Base-by-base conservation (phyloP, 495 filamentous ascomycete species). In the Xylaria sp. region DNA sequence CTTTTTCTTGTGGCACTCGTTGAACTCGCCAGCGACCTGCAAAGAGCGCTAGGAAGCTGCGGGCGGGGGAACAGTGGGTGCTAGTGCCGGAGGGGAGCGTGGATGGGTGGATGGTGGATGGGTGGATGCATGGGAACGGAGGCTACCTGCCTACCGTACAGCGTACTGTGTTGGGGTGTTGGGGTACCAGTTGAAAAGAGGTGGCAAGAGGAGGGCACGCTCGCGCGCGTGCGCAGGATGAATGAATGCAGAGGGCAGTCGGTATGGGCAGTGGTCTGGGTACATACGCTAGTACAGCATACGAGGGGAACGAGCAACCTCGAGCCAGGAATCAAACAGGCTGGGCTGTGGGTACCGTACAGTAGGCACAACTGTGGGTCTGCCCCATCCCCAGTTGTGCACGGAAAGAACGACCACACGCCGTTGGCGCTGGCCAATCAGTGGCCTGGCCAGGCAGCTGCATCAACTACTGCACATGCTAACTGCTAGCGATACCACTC, bases 21-120 rank as follows among this genome's bases (percentile, higher is more conserved):
- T 53, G n/a, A 68, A 77, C 75, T 74, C 75, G 79, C 76, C 80
- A 81, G 80, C 80, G 78, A 79, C 76, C 79, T 82, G 73, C 72
- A 80, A 80, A 84, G 83, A 81, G 80, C 77, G 40, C 68, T 76
- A 77, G 78, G 68, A 80, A 81, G 78, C 79, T 81, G 80, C 81
- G 84, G 81, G 81, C 82, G 83, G 80, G 83, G 81, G 79, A 79
- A 76, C 50, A 52, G 70, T 67, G 63, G 70, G 46, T 67, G 63
- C 70, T 66, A 66, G 61, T 65, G 69, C 69, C 69, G 61, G 69
- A 65, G 69, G 46, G 52, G 50, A 41, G 35, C n/a, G n/a, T n/a
- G 53, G 21, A 6, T n/a, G 50, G 52, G 14, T 68, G 66, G 37
- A 37, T 61, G 35, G n/a, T n/a, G 52, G 48, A 41, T 62, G 68